phyloP scores from a whole-genome alignment of 2,329 filamentous ascomycete species.

The Cladosporium sp. region DNA sequence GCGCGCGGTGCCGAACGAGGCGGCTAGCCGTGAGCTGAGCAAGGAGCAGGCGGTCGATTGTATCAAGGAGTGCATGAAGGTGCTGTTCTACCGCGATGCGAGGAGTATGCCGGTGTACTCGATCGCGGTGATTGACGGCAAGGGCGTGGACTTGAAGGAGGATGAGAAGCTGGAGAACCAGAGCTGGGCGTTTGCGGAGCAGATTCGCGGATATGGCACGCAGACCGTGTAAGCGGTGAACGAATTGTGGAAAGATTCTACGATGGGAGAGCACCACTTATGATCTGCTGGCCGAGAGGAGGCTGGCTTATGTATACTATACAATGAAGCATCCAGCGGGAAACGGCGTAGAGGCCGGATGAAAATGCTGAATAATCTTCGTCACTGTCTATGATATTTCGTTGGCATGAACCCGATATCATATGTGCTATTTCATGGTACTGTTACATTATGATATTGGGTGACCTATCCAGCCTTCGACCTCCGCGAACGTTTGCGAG shows the following conservation, averaged over 20 bases:
- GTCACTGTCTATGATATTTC: too few species aligned
- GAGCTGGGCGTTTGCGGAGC: conserved; percentile 97
- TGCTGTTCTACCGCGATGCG: conserved; percentile 94
- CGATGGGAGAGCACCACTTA: background rate
- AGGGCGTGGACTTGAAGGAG: conserved; percentile 75
- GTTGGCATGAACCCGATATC: too few species aligned
- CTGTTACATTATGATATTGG: too few species aligned
- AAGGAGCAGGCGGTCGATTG: conserved; percentile 74
- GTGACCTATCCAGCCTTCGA: background rate
- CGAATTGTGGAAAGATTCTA: background rate
- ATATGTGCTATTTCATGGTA: too few species aligned
- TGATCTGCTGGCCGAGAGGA: background rate
- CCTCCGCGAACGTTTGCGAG: background rate
- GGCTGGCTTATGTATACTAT: conserved; percentile 12
- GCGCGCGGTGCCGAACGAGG: conserved; percentile 76
- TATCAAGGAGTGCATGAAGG: conserved; percentile 94
- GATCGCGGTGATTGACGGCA: conserved; percentile 81
- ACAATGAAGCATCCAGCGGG: conserved; percentile 3
- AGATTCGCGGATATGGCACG: conserved; percentile 90
- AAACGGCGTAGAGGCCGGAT: background rate
- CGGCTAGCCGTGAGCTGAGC: conserved; percentile 61
- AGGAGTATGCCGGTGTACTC: conserved; percentile 87
- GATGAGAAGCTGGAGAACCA: conserved; percentile 85
- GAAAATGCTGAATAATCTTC: too few species aligned
- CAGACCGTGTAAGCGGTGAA: conserved; percentile 45